Conservation (phyloP, 495 filamentous ascomycete species). For the Penicillium lividum region DNA sequence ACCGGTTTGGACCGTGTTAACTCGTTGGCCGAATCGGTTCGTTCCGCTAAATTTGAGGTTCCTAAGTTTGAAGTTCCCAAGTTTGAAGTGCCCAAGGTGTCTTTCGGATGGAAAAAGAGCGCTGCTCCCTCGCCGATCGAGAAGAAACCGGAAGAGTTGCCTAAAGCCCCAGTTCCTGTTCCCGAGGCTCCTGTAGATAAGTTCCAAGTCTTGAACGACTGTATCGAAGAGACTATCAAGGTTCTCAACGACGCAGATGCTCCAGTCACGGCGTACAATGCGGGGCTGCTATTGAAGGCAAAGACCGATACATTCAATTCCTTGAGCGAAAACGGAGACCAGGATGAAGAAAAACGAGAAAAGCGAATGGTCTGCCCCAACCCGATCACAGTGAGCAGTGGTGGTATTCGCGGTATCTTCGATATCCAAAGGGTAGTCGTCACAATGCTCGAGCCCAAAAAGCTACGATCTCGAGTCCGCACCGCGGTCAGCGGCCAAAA, state of each 20-base stretch:
- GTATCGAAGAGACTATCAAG: background rate
- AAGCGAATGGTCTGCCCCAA: constrained; percentile 10
- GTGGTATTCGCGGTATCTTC: constrained; percentile 22
- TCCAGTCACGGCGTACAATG: background rate
- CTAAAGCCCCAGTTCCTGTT: background rate
- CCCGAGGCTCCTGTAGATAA: background rate
- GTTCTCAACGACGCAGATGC: background rate
- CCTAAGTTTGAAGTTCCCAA: constrained; percentile 3
- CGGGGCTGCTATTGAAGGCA: background rate
- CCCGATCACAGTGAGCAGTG: constrained; percentile 19
- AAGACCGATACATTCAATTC: background rate
- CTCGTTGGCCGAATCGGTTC: constrained; percentile 4
- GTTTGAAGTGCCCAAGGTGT: constrained; percentile 4
- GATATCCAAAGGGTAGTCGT: constrained; percentile 23
- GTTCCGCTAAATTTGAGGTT: background rate
- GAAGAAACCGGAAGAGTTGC: background rate
- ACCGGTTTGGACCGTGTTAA: background rate
- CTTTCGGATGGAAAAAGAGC: constrained; percentile 5
- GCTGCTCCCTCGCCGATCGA: background rate
- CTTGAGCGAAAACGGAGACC: background rate
- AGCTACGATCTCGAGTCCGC: constrained; percentile 14
- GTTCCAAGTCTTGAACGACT: background rate
- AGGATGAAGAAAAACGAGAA: background rate
- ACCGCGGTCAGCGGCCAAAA: constrained; percentile 14
- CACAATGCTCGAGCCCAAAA: constrained; percentile 16